Evolutionary conservation across 139 green algal genomes (phyloP), one percentile per base, ranked within the genome.

Genomic region (Dunaliella sp.): DNA sequence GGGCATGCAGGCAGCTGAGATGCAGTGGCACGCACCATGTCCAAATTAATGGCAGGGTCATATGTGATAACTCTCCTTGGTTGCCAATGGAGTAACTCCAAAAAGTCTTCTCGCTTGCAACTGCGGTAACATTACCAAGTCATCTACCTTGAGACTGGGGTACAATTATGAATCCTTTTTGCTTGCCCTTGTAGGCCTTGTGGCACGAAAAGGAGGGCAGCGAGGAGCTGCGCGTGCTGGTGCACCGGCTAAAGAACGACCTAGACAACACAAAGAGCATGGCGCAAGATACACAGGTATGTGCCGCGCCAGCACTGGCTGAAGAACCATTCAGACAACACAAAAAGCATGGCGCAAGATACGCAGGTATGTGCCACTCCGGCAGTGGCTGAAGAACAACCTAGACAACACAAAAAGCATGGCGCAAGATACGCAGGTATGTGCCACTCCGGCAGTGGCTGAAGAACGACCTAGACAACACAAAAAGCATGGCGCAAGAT

Each of bases 121-220:
- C n/a, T n/a, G n/a, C n/a, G 58, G 58, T 74, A 24, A 24, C 24
- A 24, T 24, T 74, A 21, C 58, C 58, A 74, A 30, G 58, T 24
- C 58, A 74, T 74, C 34, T 48, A 31, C 78, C 22, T n/a, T 58
- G 72, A 7, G 31, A 0, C 7, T 0, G 7, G 36, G 77, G 72
- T 31, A 82, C 86, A 36, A 48, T 82, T 26, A 76, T 89, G 22
- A 73, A 7, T 1, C 58, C 74, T 26, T 82, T 90, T 82, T 83
- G 87, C 38, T 79, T 83, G 22, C 82, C 82, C 2, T 57, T 83
- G 26, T 83, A 90, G 87, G 87, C 87, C 32, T 73, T 90, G 84
- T 90, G 87, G 87, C 87, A 90, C 36, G 73, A 84, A 3, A 85
- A 87, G 83, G 87, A 90, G 80, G 83, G 82, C 38, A 84, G 86